Base-by-base conservation (phyloP, 2,329 filamentous ascomycete genomes). In the Metarhizium rileyi region DNA sequence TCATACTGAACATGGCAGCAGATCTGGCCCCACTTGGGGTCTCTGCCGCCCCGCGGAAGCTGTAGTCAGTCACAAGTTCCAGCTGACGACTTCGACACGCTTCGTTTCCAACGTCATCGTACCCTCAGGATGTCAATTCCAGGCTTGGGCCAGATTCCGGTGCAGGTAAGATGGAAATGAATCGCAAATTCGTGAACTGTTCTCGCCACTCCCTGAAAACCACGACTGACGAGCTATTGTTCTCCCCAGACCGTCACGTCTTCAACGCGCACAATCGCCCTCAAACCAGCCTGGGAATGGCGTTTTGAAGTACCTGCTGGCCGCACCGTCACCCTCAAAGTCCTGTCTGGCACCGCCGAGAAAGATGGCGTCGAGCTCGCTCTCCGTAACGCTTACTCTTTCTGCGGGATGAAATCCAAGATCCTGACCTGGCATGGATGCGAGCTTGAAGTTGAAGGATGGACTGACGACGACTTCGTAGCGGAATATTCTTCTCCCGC, bases 301-400 rank as follows among this genome's bases (percentile, higher is more conserved):
- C 80, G 87, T 46, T 91, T 91, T 68, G 77, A 87, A 61, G 82
- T 88, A 42, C 76, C 83, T 10, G 66, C 72, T 53, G 68, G 63
- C 54, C 66, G 68, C 51, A 59, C 65, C 27, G 52, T 76, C 46
- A 65, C 66, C 36, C 62, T 78, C 44, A 75, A 90, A 71, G 74
- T 97, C 25, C 70, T 88, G 50, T 81, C 78, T 30, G 93, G 93
- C 53, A 89, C 84, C 1, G 93, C 91, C 45, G 93, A 98, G 67
- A 82, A 95, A 62, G 95, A 97, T 64, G 93, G 93, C 63, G 90
- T 91, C 49, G 93, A 98, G 70, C 84, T 98, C 41, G 90, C 90
- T 10, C 77, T 80, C 9, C 86, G 85, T 50, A 85, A 86, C 47
- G 76, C 80, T 9, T 97, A 97, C 71, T 83, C 76, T 28, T 91